Evolutionary conservation across 768 basidiomycete species (phyloP), one percentile per base, ranked within the genome.

Genomic region (Serendipita indica): DNA sequence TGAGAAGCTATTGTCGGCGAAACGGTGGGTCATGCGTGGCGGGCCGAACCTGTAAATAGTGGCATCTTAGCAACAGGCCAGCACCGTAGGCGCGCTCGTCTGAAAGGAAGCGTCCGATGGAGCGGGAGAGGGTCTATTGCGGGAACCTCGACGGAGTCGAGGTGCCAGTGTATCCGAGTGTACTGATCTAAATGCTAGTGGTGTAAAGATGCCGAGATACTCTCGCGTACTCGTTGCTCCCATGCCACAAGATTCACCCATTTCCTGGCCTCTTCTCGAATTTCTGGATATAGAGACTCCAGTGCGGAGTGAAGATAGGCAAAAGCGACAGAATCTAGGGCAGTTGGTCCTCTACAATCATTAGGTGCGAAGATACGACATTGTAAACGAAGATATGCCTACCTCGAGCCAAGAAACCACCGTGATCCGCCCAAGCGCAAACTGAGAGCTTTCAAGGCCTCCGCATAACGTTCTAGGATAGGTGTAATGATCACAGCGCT

Each of bases 381-480:
- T n/a, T n/a, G n/a, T n/a, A n/a, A n/a, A n/a, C n/a, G n/a, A n/a
- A n/a, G n/a, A 2, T 61, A 41, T 63, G 64, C 77, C 49, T 66
- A 89, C 89, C 69, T 71, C 12, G 86, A 89, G 34, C 75, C 82
- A 2, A 91, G 76, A 70, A 91, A 84, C 89, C 89, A 91, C 61
- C 77, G 79, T 65, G 89, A 83, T 2, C 77, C 79, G 25, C 81
- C 84, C 1, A 91, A 76, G 22, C 87, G 78, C 62, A 85, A 84
- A 0, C 85, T 83, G 30, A 91, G 76, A 1, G 86, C 77, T 1
- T 76, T 67, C 18, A 89, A 80, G 14, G 87, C 87, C 46, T 87
- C 84, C 20, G 74, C 72, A 68, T 86, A 90, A 63, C 78, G 77
- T 14, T 58, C 60, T 30, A 62, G n/a, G 18, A 89, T 67, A 2